Base-by-base conservation (phyloP, 2,329 filamentous ascomycete genomes). In the Phaeosphaeria sp. region DNA sequence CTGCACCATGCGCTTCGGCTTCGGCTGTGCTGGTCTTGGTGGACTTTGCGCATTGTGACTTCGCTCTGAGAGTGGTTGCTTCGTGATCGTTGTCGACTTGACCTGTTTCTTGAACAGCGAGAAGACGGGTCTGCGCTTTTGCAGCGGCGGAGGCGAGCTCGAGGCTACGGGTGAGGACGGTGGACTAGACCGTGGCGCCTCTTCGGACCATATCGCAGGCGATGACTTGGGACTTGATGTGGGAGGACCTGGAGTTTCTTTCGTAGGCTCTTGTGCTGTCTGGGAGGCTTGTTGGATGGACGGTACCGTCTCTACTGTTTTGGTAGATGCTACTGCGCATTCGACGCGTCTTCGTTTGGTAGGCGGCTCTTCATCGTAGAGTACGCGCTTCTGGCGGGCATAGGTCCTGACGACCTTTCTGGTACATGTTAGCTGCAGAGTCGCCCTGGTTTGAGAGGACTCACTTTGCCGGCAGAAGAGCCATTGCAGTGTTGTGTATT, bases 1-100 rank as follows among this genome's bases (percentile, higher is more conserved):
- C 68, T 89, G 87, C 49, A 83, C 83, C 57, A 88, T 67, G 25
- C 72, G 70, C 56, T 73, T 74, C 57, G 68, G 70, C 55, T 73
- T 74, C 57, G 68, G 71, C 64, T 61, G 69, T 5, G 70, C 69
- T 53, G 64, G 71, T 30, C 64, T 56, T 18, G 61, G 61, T 42
- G 69, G 69, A 25, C 45, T 64, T 62, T 73, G 65, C 24, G 65
- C 72, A 73, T 80, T 80, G 49, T 75, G 66, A 49, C 53, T 72
- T 49, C 49, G 60, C 73, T 75, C 67, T 1, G 59, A 53, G 1
- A 72, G 55, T 2, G 67, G 63, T 18, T 64, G 53, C 44, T 66
- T 71, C 13, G 59, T 46, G 7, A 51, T 27, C 8, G 53, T 42
- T 27, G 39, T 61, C 25, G 61, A 45, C 25, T 66, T 69, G 7